Evolutionary conservation across 352 stramenopile species (phyloP), one percentile per base, ranked within the genome.

Genomic region (Phytophthora constricta): DNA sequence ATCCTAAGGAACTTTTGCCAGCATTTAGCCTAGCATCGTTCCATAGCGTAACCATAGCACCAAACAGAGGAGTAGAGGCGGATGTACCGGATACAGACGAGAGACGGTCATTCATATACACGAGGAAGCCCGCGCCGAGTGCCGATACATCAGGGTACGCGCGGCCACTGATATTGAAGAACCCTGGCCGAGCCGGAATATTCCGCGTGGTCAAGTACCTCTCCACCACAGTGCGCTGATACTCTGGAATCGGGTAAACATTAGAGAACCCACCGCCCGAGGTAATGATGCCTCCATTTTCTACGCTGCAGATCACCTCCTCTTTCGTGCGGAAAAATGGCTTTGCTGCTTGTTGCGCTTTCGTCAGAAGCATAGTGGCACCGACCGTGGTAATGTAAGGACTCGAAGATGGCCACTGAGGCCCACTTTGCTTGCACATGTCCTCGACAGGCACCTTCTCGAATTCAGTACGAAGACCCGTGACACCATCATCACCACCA

Each of bases 371-470:
- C 83, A 93, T 94, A n/a, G 93, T 97, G 4, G 87, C 93, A 23
- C 93, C 93, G 8, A 98, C 93, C 0, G 91, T 82, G 3, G 90
- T 97, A 58, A 98, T 85, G 71, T 97, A 98, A 13, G 93, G 93
- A 46, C 87, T 97, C 9, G 74, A 80, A 11, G 80, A 87, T 14
- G 88, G 86, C 86, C 85, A 95, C 58, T 95, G 84, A 2, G 89
- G 86, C 0, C 80, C 85, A 51, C 79, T 76, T 55, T 89, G 76
- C 34, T 77, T 72, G 68, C 86, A 96, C 13, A 81, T 82, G 20
- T 93, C 69, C 23, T 78, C 72, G 1, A 42, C 26, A 0, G 77
- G 55, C 0, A 93, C 52, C 22, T 92, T 89, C 22, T 80, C 58
- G 19, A 94, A 89, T 58, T 90, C 79, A 28, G 84, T 64, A 5